These are phyloP conservation scores for Symmetrospora coprosmae DNA, from an alignment of 768 basidiomycete genomes.

Conservation along the genomic window DNA sequence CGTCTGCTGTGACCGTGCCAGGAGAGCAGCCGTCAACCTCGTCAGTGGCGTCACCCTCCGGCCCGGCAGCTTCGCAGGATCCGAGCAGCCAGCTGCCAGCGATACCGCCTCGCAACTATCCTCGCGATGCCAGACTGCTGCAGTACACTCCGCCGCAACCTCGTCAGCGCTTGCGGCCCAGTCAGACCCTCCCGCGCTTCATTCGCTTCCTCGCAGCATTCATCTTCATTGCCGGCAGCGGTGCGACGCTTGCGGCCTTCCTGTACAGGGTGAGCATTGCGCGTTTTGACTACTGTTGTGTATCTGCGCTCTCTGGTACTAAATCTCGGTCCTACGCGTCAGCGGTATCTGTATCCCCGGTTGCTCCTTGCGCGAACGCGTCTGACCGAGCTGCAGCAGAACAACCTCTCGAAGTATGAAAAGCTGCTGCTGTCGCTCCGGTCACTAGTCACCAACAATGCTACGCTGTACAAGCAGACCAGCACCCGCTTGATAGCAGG, in stretches of 20 bases:
- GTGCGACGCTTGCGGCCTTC: not conserved
- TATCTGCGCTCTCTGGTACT: not conserved
- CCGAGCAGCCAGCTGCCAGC: not conserved
- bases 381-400: not conserved
- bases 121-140: conserved; percentile 5
- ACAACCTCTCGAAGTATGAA: conserved; percentile 7
- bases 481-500: not conserved
- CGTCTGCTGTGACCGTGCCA: not conserved
- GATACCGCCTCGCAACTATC: conserved; percentile 4
- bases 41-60: not conserved
- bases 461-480: not conserved
- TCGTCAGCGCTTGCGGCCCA: not conserved
- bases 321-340: too few relatives aligned
- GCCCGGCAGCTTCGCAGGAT: not conserved
- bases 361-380: not conserved
- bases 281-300: not conserved
- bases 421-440: conserved; percentile 2
- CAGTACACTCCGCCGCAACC: not conserved
- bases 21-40: not conserved
- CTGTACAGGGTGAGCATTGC: not conserved
- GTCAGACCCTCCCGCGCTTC: not conserved
- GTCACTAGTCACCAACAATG: not conserved
- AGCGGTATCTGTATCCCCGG: conserved; percentile 4
- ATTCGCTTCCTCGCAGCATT: not conserved
- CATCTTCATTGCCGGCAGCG: conserved; percentile 2